Evolutionary conservation across 2,329 filamentous ascomycete species (phyloP).

Genomic region (Chaetomiaceae sp.): DNA sequence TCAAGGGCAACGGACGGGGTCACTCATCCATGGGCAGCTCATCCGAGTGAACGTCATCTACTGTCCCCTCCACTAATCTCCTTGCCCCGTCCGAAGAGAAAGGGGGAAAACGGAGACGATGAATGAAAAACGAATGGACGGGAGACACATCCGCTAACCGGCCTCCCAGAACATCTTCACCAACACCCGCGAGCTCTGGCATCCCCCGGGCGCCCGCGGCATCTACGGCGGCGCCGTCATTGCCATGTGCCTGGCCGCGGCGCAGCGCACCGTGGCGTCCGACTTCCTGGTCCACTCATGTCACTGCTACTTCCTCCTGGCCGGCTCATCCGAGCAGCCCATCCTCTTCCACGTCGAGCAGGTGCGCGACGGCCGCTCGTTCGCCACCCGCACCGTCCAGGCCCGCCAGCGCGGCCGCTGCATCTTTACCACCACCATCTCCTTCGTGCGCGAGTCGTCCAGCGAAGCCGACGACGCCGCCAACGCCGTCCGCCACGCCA

Average conservation of each 20-base stretch:
- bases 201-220: constrained; percentile 83
- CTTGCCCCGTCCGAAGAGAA: too few relatives aligned
- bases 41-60: too few relatives aligned
- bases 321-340: constrained; percentile 77
- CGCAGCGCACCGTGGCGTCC: constrained; percentile 76
- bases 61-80: too few relatives aligned
- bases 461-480: constrained; percentile 17
- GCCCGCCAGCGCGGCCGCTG: constrained; percentile 80
- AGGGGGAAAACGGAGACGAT: too few relatives aligned
- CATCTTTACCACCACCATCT: constrained; percentile 95
- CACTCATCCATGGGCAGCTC: too few relatives aligned
- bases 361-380: constrained; percentile 84
- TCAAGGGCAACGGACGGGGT: too few relatives aligned
- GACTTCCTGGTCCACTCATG: constrained; percentile 88
- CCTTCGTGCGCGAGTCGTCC: constrained; percentile 67
- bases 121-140: too few relatives aligned
- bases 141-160: background rate
- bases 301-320: constrained; percentile 98
- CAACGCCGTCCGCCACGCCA: constrained; percentile 59
- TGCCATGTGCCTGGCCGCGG: constrained; percentile 82
- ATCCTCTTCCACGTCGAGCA: constrained; percentile 94
- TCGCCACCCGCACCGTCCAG: constrained; percentile 92
- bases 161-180: constrained; percentile 75
- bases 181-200: constrained; percentile 87
- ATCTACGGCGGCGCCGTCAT: constrained; percentile 94